Evolutionary conservation across 495 filamentous ascomycete genomes (phyloP), one percentile per base, ranked within the genome.

Genomic region (Beverwykella pulmonaria): DNA sequence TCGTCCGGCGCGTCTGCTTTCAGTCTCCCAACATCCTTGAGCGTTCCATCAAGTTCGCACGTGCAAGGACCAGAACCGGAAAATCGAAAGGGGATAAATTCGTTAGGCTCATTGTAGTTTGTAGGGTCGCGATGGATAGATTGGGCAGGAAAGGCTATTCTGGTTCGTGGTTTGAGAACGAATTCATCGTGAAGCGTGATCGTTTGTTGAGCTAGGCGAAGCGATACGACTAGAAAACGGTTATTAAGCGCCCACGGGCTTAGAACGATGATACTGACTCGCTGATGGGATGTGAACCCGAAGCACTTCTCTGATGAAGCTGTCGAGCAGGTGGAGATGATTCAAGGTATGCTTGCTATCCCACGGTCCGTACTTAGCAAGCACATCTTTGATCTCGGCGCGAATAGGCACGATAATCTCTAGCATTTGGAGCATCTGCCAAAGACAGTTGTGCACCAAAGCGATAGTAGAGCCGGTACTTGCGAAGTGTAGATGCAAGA

Each of bases 291-390:
- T 26, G 29, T 63, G 34, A 17, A 63, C 30, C 1, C 59, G 59
- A 53, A 61, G 59, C 19, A 53, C n/a, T 25, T 61, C 59, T 39
- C 59, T 32, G n/a, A 61, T 52, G 29, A 61, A 61, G 47, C 59
- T 61, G 22, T 61, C 59, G 29, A 53, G 59, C 8, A 61, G 47
- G 26, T 61, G 59, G 15, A 61, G 29, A 41, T 61, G 59, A 22
- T 61, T 61, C 46, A 61, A 36, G 1, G 59, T 61, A 26, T 61
- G 59, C 29, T 53, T 61, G 48, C 59, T 61, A 25, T 61, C 59
- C 59, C 59, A 61, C 2, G 59, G 29, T 36, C 48, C 49, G 22
- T 27, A 54, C 32, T 46, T 53, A 9, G 59, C 49, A 53, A 63
- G 34, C 8, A 63, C 49, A 44, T 54, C 48, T 26, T 63, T 47